These are phyloP conservation scores for Fraxinus pennsylvanica DNA, from an alignment of 257 asterid genomes.

Conservation along the genomic window DNA sequence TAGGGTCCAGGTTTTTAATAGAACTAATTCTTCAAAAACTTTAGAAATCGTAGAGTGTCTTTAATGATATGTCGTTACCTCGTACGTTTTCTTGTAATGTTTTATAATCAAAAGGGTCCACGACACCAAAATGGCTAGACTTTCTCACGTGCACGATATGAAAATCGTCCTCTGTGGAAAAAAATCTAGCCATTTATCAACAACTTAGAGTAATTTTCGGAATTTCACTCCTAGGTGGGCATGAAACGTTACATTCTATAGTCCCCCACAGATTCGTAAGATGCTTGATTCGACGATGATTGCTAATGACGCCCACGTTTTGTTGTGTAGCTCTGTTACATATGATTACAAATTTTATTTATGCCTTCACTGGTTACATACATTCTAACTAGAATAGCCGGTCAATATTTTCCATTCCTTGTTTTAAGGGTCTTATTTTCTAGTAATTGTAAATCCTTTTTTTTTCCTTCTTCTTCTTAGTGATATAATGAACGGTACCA, in stretches of 20 bases:
- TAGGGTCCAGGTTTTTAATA: no score
- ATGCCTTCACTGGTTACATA: not conserved
- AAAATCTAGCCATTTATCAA: no score
- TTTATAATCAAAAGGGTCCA: no score
- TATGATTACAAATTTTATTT: conserved; percentile 5
- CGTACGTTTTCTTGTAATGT: no score
- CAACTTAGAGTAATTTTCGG: not conserved
- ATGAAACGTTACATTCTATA: not conserved
- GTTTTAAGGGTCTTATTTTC: not conserved
- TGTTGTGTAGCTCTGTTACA: not conserved
- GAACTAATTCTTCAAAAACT: no score
- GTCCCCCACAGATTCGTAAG: not conserved
- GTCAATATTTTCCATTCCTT: not conserved
- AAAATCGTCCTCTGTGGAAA: no score
- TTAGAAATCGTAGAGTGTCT: no score
- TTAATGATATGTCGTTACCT: no score
- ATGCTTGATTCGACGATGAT: conserved; percentile 1
- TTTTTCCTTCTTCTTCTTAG: not conserved
- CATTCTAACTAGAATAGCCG: not conserved
- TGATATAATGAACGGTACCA: not conserved
- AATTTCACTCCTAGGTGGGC: not conserved
- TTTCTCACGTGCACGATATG: no score
- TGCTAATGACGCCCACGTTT: not conserved
- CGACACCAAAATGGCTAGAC: no score
- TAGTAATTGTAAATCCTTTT: not conserved